Conservation (phyloP, 2,329 filamentous ascomycete species). For the Pezicula carpinea region DNA sequence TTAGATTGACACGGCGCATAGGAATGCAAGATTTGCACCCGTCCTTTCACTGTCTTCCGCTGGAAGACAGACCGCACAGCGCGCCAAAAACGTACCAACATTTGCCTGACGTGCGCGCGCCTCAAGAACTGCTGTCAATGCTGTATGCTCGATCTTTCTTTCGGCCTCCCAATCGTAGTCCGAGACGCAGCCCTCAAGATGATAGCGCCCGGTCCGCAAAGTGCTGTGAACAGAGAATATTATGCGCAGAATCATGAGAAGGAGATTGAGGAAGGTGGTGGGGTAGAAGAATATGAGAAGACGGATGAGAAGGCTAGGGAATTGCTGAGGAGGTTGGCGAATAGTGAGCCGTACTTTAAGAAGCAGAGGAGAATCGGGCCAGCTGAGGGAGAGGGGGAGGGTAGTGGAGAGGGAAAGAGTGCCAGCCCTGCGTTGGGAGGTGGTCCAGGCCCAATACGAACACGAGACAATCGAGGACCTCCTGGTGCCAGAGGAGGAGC, state of each 20-base stretch:
- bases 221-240: constrained; percentile 92
- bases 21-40: constrained; percentile 69
- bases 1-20: constrained; percentile 1
- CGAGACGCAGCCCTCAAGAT: constrained; percentile 96
- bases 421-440: constrained; percentile 38
- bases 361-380: constrained; percentile 75
- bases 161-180: constrained; percentile 90
- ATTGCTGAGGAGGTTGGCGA: constrained; percentile 75
- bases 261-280: constrained; percentile 88
- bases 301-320: constrained; percentile 96
- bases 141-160: constrained; percentile 97
- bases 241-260: constrained; percentile 97
- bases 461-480: constrained; percentile 57
- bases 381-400: constrained; percentile 36
- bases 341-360: constrained; percentile 92
- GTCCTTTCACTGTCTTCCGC: constrained; percentile 91
- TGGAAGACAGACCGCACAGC: constrained; percentile 92
- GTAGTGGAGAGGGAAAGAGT: constrained; percentile 35
- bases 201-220: constrained; percentile 89
- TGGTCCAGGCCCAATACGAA: constrained; percentile 75
- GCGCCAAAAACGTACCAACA: constrained; percentile 88
- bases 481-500: constrained; percentile 30
- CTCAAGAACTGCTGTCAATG: constrained; percentile 99
- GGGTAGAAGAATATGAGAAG: constrained; percentile 88
- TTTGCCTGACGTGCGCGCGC: constrained; percentile 93